Conservation (phyloP, 2,329 filamentous ascomycete genomes). For the Colletotrichum sidae region DNA sequence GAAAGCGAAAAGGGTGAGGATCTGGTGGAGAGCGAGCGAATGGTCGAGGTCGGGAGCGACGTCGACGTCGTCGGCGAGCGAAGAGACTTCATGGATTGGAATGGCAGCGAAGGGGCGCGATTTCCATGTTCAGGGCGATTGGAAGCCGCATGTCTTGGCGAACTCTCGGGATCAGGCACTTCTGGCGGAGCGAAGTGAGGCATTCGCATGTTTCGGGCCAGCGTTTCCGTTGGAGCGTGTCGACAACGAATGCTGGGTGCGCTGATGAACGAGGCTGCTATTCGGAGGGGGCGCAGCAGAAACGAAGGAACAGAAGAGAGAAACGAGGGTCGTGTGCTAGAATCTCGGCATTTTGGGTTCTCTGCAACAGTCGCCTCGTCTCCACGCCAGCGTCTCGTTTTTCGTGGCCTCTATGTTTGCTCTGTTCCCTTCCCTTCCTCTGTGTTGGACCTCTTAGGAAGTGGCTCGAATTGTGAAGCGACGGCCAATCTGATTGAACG, state of each 20-base stretch:
- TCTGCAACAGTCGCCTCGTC: conserved; percentile 24
- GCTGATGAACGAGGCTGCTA: conserved; percentile 11
- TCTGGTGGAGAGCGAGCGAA: conserved; percentile 25
- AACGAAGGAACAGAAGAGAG: conserved; percentile 6
- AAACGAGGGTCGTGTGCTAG: conserved; percentile 28
- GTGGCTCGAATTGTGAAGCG: neutral
- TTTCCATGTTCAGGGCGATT: conserved; percentile 32
- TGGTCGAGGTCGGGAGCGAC: conserved; percentile 9
- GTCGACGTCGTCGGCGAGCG: conserved; percentile 23
- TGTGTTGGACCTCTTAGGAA: neutral
- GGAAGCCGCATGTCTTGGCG: conserved; percentile 32
- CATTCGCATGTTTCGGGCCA: conserved; percentile 36
- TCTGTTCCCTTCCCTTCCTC: neutral
- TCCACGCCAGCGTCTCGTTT: neutral
- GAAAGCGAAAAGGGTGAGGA: neutral
- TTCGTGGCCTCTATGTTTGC: neutral
- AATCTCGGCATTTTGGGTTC: conserved; percentile 36
- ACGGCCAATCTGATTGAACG: neutral
- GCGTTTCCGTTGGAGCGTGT: neutral
- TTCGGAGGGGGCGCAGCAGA: conserved; percentile 16
- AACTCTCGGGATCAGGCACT: conserved; percentile 18
- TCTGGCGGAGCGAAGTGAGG: conserved; percentile 24
- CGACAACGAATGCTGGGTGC: conserved; percentile 13
- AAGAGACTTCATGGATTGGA: conserved; percentile 34
- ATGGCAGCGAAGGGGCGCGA: conserved; percentile 30